Evolutionary conservation across 2,329 filamentous ascomycete species (phyloP), one percentile per base, ranked within the genome.

Genomic region (Fusarium xyrophilum): DNA sequence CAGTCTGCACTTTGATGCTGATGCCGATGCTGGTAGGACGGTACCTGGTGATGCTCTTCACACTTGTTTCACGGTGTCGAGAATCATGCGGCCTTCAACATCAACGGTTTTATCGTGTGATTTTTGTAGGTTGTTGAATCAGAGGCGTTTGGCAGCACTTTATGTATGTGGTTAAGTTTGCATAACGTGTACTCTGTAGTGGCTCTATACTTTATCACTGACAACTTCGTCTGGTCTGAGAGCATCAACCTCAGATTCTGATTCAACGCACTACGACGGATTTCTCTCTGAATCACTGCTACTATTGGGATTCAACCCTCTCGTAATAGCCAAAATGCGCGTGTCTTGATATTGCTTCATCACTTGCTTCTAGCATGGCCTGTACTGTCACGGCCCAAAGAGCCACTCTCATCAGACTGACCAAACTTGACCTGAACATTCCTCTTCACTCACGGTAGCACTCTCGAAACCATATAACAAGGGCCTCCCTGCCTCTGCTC

Each of bases 221-320:
- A 19, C 46, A 25, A 33, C 28, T 33, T 25, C 3, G 17, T 14
- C 23, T 25, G 7, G 17, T 32, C 30, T 23, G 27, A 17, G 10
- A 25, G 17, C 21, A 25, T 19, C 8, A 25, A 10, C 30, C 6
- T 5, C 1, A 2, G 3, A 15, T 14, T 23, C 21, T 33, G 44
- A 17, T 23, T 19, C 28, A 25, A 5, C 5, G 11, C 17, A 7
- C 6, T 25, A 19, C 28, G 10, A n/a, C n/a, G n/a, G 7, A 9
- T 2, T 2, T 2, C 4, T 13, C 15, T n/a, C 6, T 25, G 30
- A 33, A 48, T n/a, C 46, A 48, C 46, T n/a, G 21, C 9, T 7
- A 7, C 3, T 4, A 25, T 3, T 19, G 5, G 6, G 7, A 2
- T 6, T 25, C 6, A 0, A 7, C 3, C 44, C 7, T 14, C 30